These are phyloP conservation scores for Gossypium davidsonii DNA, from an alignment of 441 rosid species.

Conservation along the genomic window DNA sequence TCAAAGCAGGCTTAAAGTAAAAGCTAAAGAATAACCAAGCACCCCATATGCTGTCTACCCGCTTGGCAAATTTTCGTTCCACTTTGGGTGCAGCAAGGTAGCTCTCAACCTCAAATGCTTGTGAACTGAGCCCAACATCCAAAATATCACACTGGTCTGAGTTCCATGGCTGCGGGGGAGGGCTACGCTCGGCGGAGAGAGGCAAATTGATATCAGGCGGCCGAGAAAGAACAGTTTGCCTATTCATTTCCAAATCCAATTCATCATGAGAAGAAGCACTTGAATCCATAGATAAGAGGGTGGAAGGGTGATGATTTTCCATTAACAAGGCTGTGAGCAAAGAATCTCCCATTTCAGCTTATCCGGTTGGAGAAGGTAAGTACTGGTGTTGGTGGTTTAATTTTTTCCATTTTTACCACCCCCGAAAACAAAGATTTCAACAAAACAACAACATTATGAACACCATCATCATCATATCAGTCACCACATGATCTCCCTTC, in stretches of 20 bases:
- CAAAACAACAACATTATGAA: conserved; percentile 30
- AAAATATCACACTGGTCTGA: conserved; percentile 46
- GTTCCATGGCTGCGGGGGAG: conserved; percentile 41
- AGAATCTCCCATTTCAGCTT: conserved; percentile 48
- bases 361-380: conserved; percentile 10
- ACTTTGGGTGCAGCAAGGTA: conserved; percentile 38
- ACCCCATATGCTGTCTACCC: conserved; percentile 66
- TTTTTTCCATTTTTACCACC: conserved; percentile 19
- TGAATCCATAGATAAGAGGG: conserved; percentile 63
- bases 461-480: conserved; percentile 34
- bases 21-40: conserved; percentile 73
- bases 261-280: conserved; percentile 58
- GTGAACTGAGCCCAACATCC: conserved; percentile 56
- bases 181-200: conserved; percentile 47
- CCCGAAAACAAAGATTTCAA: conserved; percentile 27
- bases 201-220: conserved; percentile 76
- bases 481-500: conserved; percentile 47
- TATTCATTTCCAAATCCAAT: conserved; percentile 52
- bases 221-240: conserved; percentile 44
- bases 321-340: conserved; percentile 50
- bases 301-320: conserved; percentile 63
- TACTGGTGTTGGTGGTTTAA: conserved; percentile 26
- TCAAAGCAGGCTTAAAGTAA: conserved; percentile 61
- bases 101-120: conserved; percentile 43
- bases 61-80: conserved; percentile 52